phyloP scores from a whole-genome alignment of 2,329 filamentous ascomycete species.

The Whalleya microplaca region DNA sequence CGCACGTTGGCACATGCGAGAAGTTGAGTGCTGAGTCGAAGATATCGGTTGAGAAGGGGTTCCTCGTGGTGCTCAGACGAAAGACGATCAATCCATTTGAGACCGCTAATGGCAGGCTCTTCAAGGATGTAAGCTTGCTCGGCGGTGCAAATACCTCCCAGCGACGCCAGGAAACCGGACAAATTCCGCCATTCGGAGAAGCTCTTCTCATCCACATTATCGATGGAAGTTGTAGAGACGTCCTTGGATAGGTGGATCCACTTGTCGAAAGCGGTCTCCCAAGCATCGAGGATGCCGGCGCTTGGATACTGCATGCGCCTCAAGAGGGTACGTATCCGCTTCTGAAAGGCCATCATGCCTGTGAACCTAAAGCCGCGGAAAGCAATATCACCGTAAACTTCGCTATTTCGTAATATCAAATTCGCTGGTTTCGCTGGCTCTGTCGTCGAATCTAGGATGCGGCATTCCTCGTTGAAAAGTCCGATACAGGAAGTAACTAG shows the following conservation, averaged over 20 bases:
- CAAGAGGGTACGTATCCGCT: constrained; percentile 62
- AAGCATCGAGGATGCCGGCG: constrained; percentile 68
- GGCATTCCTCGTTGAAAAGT: constrained; percentile 65
- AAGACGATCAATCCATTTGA: constrained; percentile 68
- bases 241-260: constrained; percentile 69
- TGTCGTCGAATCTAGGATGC: constrained; percentile 54
- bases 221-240: constrained; percentile 56
- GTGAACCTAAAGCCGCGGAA: constrained; percentile 69
- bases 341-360: constrained; percentile 71
- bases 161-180: constrained; percentile 68
- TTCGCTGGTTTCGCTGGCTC: constrained; percentile 54
- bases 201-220: constrained; percentile 57
- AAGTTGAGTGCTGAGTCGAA: constrained; percentile 67
- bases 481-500: constrained; percentile 65
- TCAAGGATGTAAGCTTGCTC: constrained; percentile 61
- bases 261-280: constrained; percentile 67
- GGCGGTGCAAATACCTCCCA: constrained; percentile 68
- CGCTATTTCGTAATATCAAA: constrained; percentile 62
- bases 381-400: constrained; percentile 64
- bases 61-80: constrained; percentile 64
- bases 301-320: constrained; percentile 65
- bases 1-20: constrained; percentile 66
- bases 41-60: constrained; percentile 61
- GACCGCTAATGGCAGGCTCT: constrained; percentile 58
- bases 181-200: constrained; percentile 70